phyloP scores from a whole-genome alignment of 768 basidiomycete genomes.

The Gautieria morchelliformis region DNA sequence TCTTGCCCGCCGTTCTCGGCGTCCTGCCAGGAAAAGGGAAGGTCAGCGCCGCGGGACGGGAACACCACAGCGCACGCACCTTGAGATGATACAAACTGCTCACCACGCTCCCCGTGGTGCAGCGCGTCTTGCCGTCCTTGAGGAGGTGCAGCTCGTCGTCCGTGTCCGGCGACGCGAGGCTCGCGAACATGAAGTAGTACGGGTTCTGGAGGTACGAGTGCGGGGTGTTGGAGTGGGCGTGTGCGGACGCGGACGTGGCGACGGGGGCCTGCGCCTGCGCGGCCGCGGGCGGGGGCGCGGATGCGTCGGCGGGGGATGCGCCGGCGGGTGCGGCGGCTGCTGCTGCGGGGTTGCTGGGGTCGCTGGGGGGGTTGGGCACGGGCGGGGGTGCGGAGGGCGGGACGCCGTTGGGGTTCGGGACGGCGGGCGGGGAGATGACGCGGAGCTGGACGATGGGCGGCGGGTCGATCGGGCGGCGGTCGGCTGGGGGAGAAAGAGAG shows the following conservation, averaged over 20 bases:
- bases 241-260: conserved; percentile 48
- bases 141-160: conserved; percentile 85
- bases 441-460: conserved; percentile 94
- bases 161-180: conserved; percentile 80
- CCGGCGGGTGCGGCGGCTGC: conserved; percentile 46
- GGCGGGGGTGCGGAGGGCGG: conserved; percentile 10
- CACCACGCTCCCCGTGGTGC: conserved; percentile 86
- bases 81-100: conserved; percentile 88
- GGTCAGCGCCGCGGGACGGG: no score
- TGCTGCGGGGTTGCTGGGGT: neutral
- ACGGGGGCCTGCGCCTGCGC: no score
- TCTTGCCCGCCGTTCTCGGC: conserved; percentile 51
- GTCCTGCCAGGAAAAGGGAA: no score
- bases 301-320: neutral
- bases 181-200: conserved; percentile 94
- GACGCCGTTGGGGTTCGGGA: conserved; percentile 47
- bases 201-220: conserved; percentile 78
- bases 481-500: conserved; percentile 40
- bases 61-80: no score
- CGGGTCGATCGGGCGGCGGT: conserved; percentile 93
- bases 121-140: conserved; percentile 86
- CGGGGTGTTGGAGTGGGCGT: neutral
- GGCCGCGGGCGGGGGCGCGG: no score
- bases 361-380: conserved; percentile 53
- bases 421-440: conserved; percentile 39